Conservation (phyloP, 306 rosid genomes). For the Ceratonia siliqua region DNA sequence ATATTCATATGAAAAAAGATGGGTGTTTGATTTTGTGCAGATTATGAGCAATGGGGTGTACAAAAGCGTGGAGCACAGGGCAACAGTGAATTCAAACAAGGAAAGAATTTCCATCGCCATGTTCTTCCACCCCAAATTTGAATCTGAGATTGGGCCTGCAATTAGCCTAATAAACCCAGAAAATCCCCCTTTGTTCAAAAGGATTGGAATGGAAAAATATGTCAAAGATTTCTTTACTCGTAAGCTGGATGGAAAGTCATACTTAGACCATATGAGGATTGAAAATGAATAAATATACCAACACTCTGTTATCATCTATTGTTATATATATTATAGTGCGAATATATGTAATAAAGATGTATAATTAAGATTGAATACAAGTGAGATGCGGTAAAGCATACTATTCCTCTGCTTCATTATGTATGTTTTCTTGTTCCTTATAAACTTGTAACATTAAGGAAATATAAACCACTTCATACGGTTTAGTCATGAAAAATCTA, state of each 20-base stretch:
- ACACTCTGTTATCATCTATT: neutral
- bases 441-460: too few species aligned
- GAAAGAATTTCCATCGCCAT: constrained; percentile 61
- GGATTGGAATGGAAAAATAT: constrained; percentile 41
- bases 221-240: constrained; percentile 42
- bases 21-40: constrained; percentile 31
- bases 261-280: constrained; percentile 48
- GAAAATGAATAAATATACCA: neutral
- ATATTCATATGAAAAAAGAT: too few species aligned
- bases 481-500: too few species aligned
- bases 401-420: too few species aligned
- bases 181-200: constrained; percentile 48
- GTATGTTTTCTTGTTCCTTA: neutral
- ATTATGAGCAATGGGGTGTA: constrained; percentile 68
- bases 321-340: neutral
- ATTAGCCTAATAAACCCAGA: constrained; percentile 34
- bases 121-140: constrained; percentile 52
- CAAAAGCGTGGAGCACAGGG: constrained; percentile 70
- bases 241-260: constrained; percentile 49
- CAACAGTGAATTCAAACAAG: constrained; percentile 52
- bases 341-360: neutral
- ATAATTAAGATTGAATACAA: neutral
- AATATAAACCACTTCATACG: too few species aligned
- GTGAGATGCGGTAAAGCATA: too few species aligned
- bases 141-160: constrained; percentile 53